Conservation (phyloP, 306 rosid species). For the Cucurbita ficifolia region DNA sequence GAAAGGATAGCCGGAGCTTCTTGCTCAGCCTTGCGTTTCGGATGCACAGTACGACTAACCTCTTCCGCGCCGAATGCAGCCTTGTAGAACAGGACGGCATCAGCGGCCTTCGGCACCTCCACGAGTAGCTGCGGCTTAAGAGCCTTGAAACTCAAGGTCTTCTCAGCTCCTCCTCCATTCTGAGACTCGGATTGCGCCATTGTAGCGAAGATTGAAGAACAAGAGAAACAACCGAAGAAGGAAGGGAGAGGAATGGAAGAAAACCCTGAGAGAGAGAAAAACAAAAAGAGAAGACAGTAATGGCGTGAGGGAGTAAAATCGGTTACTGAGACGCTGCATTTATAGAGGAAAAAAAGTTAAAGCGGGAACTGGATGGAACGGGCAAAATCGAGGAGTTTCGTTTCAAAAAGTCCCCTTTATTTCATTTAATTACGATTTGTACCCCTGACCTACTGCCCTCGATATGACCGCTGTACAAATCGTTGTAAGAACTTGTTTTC, state of each 20-base stretch:
- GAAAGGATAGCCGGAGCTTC: constrained; percentile 49
- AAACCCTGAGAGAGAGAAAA: background rate
- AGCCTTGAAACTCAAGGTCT: constrained; percentile 22
- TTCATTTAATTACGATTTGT: background rate
- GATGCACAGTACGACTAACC: constrained; percentile 27
- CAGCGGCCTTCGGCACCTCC: constrained; percentile 53
- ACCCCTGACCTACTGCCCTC: background rate
- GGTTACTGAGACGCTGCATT: background rate
- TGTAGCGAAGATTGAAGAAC: background rate
- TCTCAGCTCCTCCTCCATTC: constrained; percentile 39
- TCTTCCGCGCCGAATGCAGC: constrained; percentile 68
- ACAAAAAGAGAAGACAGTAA: background rate
- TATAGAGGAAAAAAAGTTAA: background rate
- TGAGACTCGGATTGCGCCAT: constrained; percentile 55
- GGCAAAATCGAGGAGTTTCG: background rate
- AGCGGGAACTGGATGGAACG: background rate
- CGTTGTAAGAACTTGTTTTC: background rate
- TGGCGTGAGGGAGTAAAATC: background rate
- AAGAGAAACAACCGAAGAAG: too few relatives aligned
- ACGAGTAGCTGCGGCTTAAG: constrained; percentile 39
- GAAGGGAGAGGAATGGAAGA: background rate
- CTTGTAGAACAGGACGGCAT: constrained; percentile 64
- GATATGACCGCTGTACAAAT: background rate
- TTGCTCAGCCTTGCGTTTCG: constrained; percentile 83
- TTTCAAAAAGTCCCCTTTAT: background rate